Conservation (phyloP, 805 yeast species). For the Yarrowia bubula region DNA sequence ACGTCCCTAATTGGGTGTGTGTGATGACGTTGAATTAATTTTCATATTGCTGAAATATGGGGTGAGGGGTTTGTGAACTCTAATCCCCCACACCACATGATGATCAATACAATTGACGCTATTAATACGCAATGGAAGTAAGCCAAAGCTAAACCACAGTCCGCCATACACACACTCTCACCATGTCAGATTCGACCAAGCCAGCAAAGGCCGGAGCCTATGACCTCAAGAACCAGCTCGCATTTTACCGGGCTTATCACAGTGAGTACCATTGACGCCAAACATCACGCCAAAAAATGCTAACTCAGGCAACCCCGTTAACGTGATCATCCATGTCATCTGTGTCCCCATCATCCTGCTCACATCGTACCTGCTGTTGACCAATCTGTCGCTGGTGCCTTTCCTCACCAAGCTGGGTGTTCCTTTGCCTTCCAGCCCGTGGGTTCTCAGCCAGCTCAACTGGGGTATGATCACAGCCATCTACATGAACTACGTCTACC, state of each 20-base stretch:
- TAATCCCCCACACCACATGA: conserved; percentile 19
- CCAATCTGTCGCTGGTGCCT: conserved; percentile 37
- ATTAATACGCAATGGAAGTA: background rate
- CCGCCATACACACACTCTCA: background rate
- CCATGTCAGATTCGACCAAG: conserved; percentile 2
- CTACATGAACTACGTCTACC: conserved; percentile 58
- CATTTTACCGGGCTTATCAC: conserved; percentile 52
- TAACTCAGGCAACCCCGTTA: conserved; percentile 46
- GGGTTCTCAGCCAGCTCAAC: conserved; percentile 39
- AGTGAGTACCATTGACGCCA: conserved; percentile 35
- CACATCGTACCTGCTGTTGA: conserved; percentile 48
- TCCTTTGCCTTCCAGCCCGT: conserved; percentile 26
- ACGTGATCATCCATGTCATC: conserved; percentile 71
- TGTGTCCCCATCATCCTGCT: conserved; percentile 78
- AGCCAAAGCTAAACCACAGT: background rate
- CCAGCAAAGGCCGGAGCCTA: conserved; percentile 34
- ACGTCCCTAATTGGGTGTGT: no score
- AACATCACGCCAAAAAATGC: conserved; percentile 15
- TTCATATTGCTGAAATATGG: background rate
- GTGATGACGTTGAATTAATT: no score
- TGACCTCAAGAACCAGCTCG: conserved; percentile 51
- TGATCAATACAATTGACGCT: conserved; percentile 5
- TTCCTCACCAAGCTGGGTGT: conserved; percentile 3
- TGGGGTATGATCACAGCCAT: conserved; percentile 49
- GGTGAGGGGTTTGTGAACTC: conserved; percentile 13